Evolutionary conservation across 2,329 filamentous ascomycete species (phyloP).

Genomic region (Phaeoacremonium minimum): DNA sequence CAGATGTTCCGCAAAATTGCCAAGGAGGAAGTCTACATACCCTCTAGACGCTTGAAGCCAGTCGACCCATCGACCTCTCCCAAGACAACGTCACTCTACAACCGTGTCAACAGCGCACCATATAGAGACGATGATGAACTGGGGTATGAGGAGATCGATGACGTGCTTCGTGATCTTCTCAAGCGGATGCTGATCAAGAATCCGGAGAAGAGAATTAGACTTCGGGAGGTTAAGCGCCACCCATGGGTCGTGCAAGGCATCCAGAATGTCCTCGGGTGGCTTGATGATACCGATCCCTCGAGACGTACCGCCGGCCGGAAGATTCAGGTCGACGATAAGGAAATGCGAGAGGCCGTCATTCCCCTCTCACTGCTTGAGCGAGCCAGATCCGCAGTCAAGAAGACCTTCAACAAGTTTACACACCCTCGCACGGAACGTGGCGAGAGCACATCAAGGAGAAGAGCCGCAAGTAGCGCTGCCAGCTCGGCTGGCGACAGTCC

Average conservation of each 20-base stretch:
- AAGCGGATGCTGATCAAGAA: conserved; percentile 81
- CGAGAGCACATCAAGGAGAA: conserved; percentile 48
- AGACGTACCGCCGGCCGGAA: conserved; percentile 73
- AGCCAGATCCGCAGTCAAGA: conserved; percentile 73
- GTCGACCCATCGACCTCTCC: conserved; percentile 58
- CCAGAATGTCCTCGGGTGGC: conserved; percentile 70
- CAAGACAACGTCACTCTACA: conserved; percentile 48
- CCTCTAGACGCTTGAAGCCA: conserved; percentile 74
- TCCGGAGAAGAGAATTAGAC: conserved; percentile 78
- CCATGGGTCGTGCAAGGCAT: conserved; percentile 84
- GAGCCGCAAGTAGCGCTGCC: conserved; percentile 58
- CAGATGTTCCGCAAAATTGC: conserved; percentile 90
- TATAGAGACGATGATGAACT: conserved; percentile 76
- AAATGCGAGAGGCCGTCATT: conserved; percentile 86
- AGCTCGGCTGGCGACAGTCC: conserved; percentile 59
- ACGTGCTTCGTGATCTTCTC: conserved; percentile 74
- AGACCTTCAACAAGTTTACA: conserved; percentile 60
- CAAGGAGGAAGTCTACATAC: conserved; percentile 88
- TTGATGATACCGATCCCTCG: conserved; percentile 89
- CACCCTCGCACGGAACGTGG: conserved; percentile 54
- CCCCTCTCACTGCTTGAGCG: conserved; percentile 84
- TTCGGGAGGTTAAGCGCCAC: conserved; percentile 91
- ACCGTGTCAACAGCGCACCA: conserved; percentile 55
- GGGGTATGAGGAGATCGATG: conserved; percentile 80
- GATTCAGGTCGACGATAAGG: conserved; percentile 88